Evolutionary conservation across 1,284 basidiomycete species (phyloP), one percentile per base, ranked within the genome.

Genomic region (Uromyces viciae-fabae): DNA sequence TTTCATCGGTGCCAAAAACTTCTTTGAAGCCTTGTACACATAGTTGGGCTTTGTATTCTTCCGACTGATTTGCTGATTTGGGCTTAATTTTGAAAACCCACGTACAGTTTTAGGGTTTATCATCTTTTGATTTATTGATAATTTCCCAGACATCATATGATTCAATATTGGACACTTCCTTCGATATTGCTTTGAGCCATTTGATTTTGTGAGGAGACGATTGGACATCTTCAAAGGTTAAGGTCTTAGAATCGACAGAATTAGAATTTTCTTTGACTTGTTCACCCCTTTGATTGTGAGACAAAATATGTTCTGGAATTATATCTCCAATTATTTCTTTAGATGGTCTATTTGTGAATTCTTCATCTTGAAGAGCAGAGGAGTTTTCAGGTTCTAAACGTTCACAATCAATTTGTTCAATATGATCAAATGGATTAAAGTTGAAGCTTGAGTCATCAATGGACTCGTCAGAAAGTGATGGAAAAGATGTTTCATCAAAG

Each of bases 11-110:
- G 7, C 52, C 52, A 40, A 40, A 42, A n/a, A 31, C 38, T 60
- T 75, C 31, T 3, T 36, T 56, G n/a, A 56, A 74, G 28, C 46
- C 72, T 25, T 58, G 52, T 4, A 54, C 72, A 38, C 72, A 74
- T 2, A 74, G 28, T 17, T 49, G 8, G 8, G n/a, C 71, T 33
- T 73, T 73, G 46, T 54, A 64, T 49, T 46, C 17, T 49, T 33
- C 31, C 2, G 19, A 3, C 33, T 64, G 54, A n/a, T 64, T 64
- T 28, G 36, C 40, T 15, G 19, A 4, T 42, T 60, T 58, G 5
- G 43, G 36, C 22, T 75, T 75, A 7, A 33, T 64, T 36, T 49
- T 31, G n/a, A 75, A 75, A 9, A 75, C 74, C 74, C 74, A 75
- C 3, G 74, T 75, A 25, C 36, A 42, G 8, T 22, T 60, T 15